Evolutionary conservation across 345 rosid species (phyloP).

Genomic region (Populus deltoides): DNA sequence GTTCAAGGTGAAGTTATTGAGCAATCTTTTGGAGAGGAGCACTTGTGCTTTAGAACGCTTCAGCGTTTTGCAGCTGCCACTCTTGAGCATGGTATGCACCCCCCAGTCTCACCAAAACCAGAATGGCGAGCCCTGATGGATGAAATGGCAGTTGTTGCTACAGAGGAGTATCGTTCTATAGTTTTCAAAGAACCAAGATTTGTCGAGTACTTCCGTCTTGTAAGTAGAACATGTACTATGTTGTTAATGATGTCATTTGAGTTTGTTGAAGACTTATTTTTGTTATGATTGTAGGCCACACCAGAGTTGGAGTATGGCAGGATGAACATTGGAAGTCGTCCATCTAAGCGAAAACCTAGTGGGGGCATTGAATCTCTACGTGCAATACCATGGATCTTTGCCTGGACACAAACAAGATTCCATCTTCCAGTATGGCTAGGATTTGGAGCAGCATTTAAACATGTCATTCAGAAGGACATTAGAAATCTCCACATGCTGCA

Average conservation of each 20-base stretch:
- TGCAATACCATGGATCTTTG: constrained; percentile 99
- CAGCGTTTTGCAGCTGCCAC: constrained; percentile 98
- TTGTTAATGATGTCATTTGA: background rate
- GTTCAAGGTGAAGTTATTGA: constrained; percentile 98
- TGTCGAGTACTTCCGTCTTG: constrained; percentile 95
- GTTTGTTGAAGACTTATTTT: constrained; percentile 7
- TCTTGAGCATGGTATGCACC: constrained; percentile 93
- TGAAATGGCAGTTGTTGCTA: constrained; percentile 90
- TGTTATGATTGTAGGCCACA: constrained; percentile 64
- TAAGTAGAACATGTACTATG: constrained; percentile 35
- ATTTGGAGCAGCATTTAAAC: constrained; percentile 84
- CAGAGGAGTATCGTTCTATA: constrained; percentile 80
- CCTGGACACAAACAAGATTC: constrained; percentile 98
- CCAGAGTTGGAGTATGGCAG: constrained; percentile 97
- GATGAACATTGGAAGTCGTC: constrained; percentile 98
- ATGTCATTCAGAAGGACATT: constrained; percentile 58
- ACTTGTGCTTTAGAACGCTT: constrained; percentile 87
- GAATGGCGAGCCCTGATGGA: constrained; percentile 94
- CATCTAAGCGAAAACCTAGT: constrained; percentile 91
- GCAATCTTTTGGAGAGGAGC: constrained; percentile 94
- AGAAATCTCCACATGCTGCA: constrained; percentile 81
- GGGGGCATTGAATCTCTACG: constrained; percentile 96
- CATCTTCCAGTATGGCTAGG: constrained; percentile 99
- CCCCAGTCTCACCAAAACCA: constrained; percentile 86
- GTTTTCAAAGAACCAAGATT: constrained; percentile 92